Evolutionary conservation across 345 rosid species (phyloP), one percentile per base, ranked within the genome.

Genomic region (Camelina laxa): DNA sequence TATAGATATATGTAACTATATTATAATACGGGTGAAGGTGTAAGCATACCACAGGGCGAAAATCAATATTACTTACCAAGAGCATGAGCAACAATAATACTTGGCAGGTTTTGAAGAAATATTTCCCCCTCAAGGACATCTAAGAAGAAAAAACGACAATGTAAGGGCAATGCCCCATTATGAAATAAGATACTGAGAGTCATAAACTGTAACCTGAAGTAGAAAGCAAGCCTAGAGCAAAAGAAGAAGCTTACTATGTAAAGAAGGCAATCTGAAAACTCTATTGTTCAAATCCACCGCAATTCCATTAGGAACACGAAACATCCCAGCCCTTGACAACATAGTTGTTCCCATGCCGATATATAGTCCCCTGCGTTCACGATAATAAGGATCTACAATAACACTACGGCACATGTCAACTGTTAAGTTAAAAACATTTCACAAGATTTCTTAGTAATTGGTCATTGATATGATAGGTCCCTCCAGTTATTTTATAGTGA

Each of bases 71-170:
- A 70, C 72, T 67, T 86, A 92, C 99, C 99, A 80, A 95, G 81
- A 62, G 89, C 96, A 79, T 95, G 98, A 80, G 97, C 94, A 58
- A 87, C 78, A 71, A 90, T 79, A 54, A 95, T 88, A 75, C 99
- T 95, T 60, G 99, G 98, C 83, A 92, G 81, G 84, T 92, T 95
- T 65, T 92, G 99, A 74, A 95, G 97, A 88, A 95, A 95, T 81
- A 95, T 86, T 80, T 95, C 92, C 67, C 99, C 98, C 78, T 89
- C 90, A 6, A 95, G 97, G 75, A 92, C 92, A 83, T 92, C 98
- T 95, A 83, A 27, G n/a, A 66, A 62, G 44, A 42, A 27, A 75
- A 76, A 76, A 12, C 19, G 8, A 70, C 33, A 54, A 65, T 63
- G 16, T 55, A 53, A 63, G 66, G 75, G 8, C 1, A 69, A 54